Evolutionary conservation across 306 rosid genomes (phyloP).

Genomic region (Geum urbanum): DNA sequence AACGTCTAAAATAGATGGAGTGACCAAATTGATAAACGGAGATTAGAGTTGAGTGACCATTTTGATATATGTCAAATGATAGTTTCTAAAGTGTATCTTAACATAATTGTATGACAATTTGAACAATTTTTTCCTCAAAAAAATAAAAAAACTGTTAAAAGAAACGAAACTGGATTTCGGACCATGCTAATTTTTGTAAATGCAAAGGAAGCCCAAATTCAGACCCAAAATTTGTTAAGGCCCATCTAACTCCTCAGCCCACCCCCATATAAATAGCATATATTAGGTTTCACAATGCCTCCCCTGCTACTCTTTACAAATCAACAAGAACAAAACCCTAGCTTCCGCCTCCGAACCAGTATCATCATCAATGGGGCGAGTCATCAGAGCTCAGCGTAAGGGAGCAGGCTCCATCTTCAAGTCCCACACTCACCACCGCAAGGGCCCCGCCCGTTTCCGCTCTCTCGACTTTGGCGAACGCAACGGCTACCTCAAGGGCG

Average conservation of each 20-base stretch:
- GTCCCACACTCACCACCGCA: constrained; percentile 35
- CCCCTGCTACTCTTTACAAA: background rate
- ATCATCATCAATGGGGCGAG: constrained; percentile 21
- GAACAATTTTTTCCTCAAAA: no score
- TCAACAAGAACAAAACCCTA: background rate
- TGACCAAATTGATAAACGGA: no score
- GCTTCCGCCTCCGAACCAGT: background rate
- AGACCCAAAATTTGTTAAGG: no score
- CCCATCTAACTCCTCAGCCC: no score
- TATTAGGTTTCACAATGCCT: background rate
- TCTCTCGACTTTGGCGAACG: constrained; percentile 31
- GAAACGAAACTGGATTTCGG: no score
- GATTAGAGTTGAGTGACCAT: no score
- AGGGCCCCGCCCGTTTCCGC: constrained; percentile 29
- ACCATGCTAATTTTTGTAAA: no score
- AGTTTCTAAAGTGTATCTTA: no score
- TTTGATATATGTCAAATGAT: no score
- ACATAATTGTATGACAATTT: no score
- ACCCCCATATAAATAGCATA: background rate
- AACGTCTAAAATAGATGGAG: no score
- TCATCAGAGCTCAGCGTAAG: constrained; percentile 27
- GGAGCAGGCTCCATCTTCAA: constrained; percentile 29
- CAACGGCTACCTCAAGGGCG: constrained; percentile 31
- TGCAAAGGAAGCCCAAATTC: background rate
- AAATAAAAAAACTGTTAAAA: no score